These are phyloP conservation scores for Sporothrix pseudoabietina DNA, from an alignment of 2,329 filamentous ascomycete genomes.

Conservation along the genomic window DNA sequence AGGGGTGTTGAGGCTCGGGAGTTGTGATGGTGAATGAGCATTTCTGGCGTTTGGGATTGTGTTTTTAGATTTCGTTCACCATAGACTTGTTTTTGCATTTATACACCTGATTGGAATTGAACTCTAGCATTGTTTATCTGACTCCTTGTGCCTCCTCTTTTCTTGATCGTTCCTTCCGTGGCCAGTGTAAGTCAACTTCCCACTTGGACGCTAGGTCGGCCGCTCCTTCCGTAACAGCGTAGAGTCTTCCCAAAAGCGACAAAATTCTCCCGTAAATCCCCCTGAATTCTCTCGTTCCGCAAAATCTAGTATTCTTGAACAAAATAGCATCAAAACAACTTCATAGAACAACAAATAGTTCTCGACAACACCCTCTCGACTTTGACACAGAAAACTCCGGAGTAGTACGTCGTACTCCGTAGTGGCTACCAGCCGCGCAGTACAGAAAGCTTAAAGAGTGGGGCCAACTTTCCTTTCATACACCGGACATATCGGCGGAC, in stretches of 20 bases:
- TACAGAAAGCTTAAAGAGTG: slow-evolving; percentile 23
- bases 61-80: neutral
- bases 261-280: neutral
- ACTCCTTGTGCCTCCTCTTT: neutral
- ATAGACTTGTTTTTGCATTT: neutral
- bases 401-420: too few species aligned
- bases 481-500: slow-evolving; percentile 30
- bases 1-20: neutral
- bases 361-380: neutral
- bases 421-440: neutral
- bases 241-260: neutral
- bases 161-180: slow-evolving; percentile 3
- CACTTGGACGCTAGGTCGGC: neutral
- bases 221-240: neutral
- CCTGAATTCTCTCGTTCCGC: neutral
- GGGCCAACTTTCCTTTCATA: neutral
- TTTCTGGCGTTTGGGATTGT: neutral
- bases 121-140: too few species aligned
- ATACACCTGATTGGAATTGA: neutral
- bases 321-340: neutral
- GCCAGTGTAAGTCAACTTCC: neutral
- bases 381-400: neutral
- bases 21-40: neutral
- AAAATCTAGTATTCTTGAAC: neutral
- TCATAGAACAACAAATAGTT: neutral